Percentiles rank a stretch among this genome's conserved stretches.
Evolutionary conservation across 2,329 filamentous ascomycete genomes (phyloP).

Genomic region (Verticillium nonalfalfae): DNA sequence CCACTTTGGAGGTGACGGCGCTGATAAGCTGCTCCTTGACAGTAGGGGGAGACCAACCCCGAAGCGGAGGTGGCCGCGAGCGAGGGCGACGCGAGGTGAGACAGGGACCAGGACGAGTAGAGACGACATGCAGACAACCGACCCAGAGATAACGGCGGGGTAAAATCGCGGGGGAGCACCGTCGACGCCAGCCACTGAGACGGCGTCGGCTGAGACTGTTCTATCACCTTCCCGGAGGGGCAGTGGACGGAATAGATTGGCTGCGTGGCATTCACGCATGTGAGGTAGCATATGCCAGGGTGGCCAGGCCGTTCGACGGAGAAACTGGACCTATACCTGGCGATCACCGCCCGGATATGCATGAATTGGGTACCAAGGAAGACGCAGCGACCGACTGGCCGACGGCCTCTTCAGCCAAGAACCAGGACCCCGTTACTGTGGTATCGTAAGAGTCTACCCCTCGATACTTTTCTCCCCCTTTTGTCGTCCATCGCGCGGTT

Average conservation of each 20-base stretch:
- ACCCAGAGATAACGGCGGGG: slow-evolving; percentile 2
- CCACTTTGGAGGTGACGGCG: neutral
- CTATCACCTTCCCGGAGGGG: neutral
- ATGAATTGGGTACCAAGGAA: neutral
- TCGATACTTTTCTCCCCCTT: neutral
- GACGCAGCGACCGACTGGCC: neutral
- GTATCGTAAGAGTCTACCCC: neutral
- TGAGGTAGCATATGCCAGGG: neutral
- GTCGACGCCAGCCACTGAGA: neutral
- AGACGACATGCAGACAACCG: neutral
- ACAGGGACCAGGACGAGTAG: neutral
- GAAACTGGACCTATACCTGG: neutral
- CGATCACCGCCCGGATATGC: neutral
- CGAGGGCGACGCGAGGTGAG: neutral
- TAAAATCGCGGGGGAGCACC: slow-evolving; percentile 1
- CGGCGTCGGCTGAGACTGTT: neutral
- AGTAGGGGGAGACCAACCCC: neutral
- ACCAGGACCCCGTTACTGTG: neutral
- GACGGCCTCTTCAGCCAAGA: neutral
- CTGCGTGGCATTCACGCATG: neutral
- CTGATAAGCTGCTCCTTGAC: slow-evolving; percentile 1
- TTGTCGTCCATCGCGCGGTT: neutral
- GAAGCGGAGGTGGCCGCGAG: neutral
- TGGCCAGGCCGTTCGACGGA: neutral
- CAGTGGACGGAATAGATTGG: neutral